A percentile compares a stretch with the other conserved stretches of the same genome.
phyloP scores from a whole-genome alignment of 352 stramenopile genomes.

The Phytophthora ramorum region DNA sequence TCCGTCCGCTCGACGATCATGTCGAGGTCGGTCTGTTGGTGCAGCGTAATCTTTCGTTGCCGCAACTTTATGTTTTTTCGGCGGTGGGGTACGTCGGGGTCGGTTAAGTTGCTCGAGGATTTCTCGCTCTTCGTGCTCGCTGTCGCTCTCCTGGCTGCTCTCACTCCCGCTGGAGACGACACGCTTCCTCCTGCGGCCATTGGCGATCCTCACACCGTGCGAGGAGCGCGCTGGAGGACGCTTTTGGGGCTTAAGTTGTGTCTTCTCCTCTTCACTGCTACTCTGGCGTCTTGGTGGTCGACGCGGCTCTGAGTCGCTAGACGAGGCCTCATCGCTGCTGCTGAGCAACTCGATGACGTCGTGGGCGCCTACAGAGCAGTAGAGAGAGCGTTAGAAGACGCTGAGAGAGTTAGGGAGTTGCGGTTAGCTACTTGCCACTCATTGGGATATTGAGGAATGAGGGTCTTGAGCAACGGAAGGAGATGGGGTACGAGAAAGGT shows the following conservation, averaged over 20 bases:
- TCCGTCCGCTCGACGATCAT: conserved; percentile 3
- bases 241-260: conserved; percentile 13
- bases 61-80: conserved; percentile 30
- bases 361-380: conserved; percentile 14
- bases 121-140: conserved; percentile 15
- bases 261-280: conserved; percentile 25
- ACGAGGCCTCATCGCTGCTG: conserved; percentile 27
- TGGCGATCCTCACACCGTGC: background rate
- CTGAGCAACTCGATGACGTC: conserved; percentile 40
- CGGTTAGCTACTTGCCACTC: conserved; percentile 14
- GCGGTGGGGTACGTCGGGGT: background rate
- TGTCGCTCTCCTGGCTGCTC: conserved; percentile 20
- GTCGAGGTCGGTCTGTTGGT: conserved; percentile 2
- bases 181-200: conserved; percentile 16
- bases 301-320: conserved; percentile 17
- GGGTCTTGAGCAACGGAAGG: background rate
- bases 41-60: conserved; percentile 11
- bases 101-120: conserved; percentile 11
- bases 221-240: conserved; percentile 8
- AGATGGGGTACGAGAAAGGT: background rate
- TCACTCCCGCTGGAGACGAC: conserved; percentile 15
- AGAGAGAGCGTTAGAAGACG: conserved; percentile 8
- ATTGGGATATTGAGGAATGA: conserved; percentile 13
- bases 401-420: background rate
- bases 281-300: background rate